A percentile compares a stretch with the other conserved stretches of the same genome.
Evolutionary conservation across 2,329 filamentous ascomycete genomes (phyloP).

Genomic region (Alternaria tenuissima): DNA sequence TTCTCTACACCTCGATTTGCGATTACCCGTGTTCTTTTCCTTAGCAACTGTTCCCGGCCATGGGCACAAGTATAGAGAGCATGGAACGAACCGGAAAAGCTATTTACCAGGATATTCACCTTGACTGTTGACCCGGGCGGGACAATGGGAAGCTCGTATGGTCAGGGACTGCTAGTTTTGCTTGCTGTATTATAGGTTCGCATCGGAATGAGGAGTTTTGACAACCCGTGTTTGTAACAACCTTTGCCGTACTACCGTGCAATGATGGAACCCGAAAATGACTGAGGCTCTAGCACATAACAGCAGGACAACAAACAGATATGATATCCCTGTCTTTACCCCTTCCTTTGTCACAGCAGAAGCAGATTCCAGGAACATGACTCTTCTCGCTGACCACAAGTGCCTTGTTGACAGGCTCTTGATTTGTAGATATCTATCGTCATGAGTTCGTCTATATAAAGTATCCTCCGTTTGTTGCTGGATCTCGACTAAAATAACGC

Average conservation of each 20-base stretch:
- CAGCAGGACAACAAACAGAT: not conserved
- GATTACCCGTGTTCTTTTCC: conserved; percentile 13
- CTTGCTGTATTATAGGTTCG: conserved; percentile 47
- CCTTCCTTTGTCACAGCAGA: not conserved
- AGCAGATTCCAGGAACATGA: not conserved
- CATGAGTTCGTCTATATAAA: not conserved
- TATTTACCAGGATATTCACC: conserved; percentile 23
- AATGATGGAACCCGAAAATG: not conserved
- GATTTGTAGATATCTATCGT: not conserved
- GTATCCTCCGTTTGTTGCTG: not conserved
- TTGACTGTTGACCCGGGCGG: conserved; percentile 20
- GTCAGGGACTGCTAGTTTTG: conserved; percentile 28
- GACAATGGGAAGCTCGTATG: conserved; percentile 12
- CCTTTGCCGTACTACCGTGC: not conserved
- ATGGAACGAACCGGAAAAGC: conserved; percentile 31
- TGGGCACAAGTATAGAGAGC: conserved; percentile 23
- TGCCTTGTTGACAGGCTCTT: not conserved
- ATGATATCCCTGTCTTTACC: not conserved
- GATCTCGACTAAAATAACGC: not conserved
- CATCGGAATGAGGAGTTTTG: conserved; percentile 34
- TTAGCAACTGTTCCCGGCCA: conserved; percentile 13
- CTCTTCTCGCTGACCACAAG: not conserved
- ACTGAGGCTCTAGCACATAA: not conserved
- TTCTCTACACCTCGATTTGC: conserved; percentile 10
- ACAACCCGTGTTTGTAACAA: not conserved